phyloP scores from a whole-genome alignment of 352 stramenopile genomes.

The Globisporangium radiosum region DNA sequence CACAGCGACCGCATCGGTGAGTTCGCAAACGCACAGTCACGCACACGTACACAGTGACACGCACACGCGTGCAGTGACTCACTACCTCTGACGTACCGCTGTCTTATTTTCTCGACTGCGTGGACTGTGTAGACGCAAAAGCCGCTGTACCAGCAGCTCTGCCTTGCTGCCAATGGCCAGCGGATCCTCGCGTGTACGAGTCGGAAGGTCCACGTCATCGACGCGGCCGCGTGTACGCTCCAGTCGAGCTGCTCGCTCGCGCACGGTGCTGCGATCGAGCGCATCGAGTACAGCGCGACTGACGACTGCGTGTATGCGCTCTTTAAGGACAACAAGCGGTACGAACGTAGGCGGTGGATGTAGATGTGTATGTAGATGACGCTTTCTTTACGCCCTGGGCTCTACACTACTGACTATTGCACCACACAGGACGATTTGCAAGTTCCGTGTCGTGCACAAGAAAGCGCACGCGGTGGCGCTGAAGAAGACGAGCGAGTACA shows the following conservation, averaged over 20 bases:
- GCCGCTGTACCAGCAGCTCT: constrained; percentile 26
- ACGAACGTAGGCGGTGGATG: background rate
- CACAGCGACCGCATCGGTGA: constrained; percentile 27
- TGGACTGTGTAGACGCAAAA: constrained; percentile 18
- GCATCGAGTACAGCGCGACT: constrained; percentile 19
- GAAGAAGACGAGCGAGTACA: constrained; percentile 20
- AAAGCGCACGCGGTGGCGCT: constrained; percentile 18
- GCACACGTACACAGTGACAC: background rate
- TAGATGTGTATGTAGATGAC: no score
- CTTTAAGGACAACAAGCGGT: constrained; percentile 26
- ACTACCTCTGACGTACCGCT: background rate
- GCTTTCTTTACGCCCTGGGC: no score
- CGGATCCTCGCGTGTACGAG: constrained; percentile 27
- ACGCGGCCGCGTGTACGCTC: constrained; percentile 27
- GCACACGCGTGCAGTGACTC: background rate
- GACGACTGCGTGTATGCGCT: constrained; percentile 27
- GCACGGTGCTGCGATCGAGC: constrained; percentile 20
- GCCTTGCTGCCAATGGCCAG: constrained; percentile 24
- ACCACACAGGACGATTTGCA: constrained; percentile 20
- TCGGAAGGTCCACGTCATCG: constrained; percentile 25
- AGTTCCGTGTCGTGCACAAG: constrained; percentile 22
- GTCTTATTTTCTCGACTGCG: background rate
- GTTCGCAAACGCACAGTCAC: background rate
- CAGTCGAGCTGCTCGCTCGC: constrained; percentile 18
- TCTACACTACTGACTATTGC: no score